Percentiles rank a stretch among this genome's conserved stretches.
phyloP scores from a whole-genome alignment of 345 rosid genomes.

The Eucalyptus cloeziana region DNA sequence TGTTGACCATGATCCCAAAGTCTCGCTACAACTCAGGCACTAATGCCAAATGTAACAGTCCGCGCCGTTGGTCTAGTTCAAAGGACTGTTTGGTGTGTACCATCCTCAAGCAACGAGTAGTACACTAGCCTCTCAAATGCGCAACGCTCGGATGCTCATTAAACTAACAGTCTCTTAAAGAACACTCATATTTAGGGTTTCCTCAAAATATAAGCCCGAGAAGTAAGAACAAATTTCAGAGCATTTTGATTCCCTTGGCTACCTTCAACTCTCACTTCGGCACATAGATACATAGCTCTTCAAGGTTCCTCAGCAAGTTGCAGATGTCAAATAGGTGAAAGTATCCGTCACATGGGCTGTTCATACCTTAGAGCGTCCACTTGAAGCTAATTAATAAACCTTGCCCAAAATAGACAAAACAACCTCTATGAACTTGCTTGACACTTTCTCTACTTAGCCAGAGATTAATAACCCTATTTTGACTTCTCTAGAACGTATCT shows the following conservation, averaged over 20 bases:
- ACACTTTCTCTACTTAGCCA: background rate
- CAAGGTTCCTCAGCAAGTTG: background rate
- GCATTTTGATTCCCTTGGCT: background rate
- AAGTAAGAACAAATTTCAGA: background rate
- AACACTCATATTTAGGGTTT: background rate
- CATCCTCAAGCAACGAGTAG: background rate
- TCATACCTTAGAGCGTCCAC: background rate
- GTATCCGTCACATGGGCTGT: background rate
- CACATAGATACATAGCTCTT: background rate
- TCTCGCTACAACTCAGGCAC: background rate
- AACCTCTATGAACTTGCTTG: background rate
- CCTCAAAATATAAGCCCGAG: background rate
- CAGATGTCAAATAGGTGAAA: background rate
- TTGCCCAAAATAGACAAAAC: background rate
- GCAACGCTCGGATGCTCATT: background rate
- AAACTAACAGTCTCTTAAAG: background rate
- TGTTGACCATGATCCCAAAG: background rate
- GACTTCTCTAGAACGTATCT: background rate
- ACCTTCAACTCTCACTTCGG: background rate
- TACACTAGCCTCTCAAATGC: background rate
- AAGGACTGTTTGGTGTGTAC: background rate
- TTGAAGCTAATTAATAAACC: background rate
- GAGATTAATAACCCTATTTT: background rate
- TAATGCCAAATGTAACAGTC: background rate
- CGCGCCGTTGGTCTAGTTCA: background rate